A percentile compares a stretch with the other conserved stretches of the same genome.
phyloP scores from a whole-genome alignment of 768 basidiomycete species.

The Suillus bovinus region DNA sequence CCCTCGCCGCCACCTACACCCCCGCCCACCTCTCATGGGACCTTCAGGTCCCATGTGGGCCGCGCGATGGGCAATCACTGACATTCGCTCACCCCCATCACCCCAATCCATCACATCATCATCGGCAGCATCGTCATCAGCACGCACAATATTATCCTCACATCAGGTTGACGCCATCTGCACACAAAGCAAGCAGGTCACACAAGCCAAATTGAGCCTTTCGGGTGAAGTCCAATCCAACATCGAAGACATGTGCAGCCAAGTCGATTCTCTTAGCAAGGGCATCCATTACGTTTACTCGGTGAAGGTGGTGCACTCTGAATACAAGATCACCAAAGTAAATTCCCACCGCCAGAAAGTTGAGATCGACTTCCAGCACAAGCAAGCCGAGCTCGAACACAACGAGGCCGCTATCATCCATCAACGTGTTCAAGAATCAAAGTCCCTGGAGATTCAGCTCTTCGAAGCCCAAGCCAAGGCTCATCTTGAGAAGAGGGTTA shows the following conservation, averaged over 20 bases:
- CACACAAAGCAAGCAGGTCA: neutral
- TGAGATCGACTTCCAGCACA: neutral
- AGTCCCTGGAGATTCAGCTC: neutral
- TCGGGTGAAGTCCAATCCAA: neutral
- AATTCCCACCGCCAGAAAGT: neutral
- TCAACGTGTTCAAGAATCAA: neutral
- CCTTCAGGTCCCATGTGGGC: neutral
- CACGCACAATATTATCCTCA: neutral
- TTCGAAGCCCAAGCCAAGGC: neutral
- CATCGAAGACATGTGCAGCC: neutral
- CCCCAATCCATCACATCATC: neutral
- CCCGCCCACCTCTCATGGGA: neutral
- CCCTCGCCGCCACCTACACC: neutral
- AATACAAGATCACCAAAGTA: neutral
- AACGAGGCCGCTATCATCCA: neutral
- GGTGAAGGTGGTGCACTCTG: neutral
- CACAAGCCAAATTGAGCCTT: neutral
- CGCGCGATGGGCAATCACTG: accelerated
- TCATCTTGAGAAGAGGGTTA: neutral
- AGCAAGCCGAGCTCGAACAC: neutral
- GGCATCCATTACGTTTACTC: neutral
- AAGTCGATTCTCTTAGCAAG: neutral
- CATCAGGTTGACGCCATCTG: neutral
- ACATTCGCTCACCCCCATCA: neutral
- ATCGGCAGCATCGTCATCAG: neutral